These are phyloP conservation scores for Beauveria pseudobassiana DNA, from an alignment of 2,329 filamentous ascomycete species.

Conservation along the genomic window DNA sequence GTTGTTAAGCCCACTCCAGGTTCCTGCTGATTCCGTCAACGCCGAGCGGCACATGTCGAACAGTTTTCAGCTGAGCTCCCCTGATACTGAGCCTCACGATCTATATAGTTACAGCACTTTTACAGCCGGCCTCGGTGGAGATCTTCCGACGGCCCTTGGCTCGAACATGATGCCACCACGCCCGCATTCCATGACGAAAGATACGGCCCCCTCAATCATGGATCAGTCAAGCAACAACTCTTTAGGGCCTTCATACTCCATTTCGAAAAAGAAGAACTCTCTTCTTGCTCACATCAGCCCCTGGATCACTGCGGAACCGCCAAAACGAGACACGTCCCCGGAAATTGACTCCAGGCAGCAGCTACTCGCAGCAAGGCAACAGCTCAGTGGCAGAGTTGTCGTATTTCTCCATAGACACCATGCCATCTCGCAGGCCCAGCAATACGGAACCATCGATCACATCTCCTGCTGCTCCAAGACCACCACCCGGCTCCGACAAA, in stretches of 20 bases:
- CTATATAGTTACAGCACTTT: not conserved
- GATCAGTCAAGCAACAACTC: slow-evolving; percentile 8
- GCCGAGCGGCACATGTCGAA: slow-evolving; percentile 29
- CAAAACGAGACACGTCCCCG: not conserved
- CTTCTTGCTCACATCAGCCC: slow-evolving; percentile 4
- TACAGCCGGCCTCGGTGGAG: not conserved
- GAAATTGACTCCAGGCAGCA: slow-evolving; percentile 3
- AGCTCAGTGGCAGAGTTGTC: not conserved
- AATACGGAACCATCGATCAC: not conserved
- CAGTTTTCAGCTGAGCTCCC: slow-evolving; percentile 26
- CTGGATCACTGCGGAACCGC: not conserved
- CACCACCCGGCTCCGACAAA: slow-evolving; percentile 14
- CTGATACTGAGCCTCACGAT: slow-evolving; percentile 9
- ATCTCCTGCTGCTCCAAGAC: not conserved
- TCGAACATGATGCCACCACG: not conserved
- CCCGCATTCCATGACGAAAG: not conserved
- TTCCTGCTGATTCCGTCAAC: slow-evolving; percentile 29
- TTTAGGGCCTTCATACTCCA: slow-evolving; percentile 1
- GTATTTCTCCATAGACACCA: not conserved
- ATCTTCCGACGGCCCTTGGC: not conserved
- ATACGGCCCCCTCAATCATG: not conserved
- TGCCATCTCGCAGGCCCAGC: not conserved
- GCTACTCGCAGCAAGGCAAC: slow-evolving; percentile 3
- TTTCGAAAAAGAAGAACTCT: not conserved
- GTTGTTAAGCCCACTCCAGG: slow-evolving; percentile 27